A percentile compares a stretch with the other conserved stretches of the same genome.
Conservation (phyloP, 78 protist species). For the Andalucia godoyi region DNA sequence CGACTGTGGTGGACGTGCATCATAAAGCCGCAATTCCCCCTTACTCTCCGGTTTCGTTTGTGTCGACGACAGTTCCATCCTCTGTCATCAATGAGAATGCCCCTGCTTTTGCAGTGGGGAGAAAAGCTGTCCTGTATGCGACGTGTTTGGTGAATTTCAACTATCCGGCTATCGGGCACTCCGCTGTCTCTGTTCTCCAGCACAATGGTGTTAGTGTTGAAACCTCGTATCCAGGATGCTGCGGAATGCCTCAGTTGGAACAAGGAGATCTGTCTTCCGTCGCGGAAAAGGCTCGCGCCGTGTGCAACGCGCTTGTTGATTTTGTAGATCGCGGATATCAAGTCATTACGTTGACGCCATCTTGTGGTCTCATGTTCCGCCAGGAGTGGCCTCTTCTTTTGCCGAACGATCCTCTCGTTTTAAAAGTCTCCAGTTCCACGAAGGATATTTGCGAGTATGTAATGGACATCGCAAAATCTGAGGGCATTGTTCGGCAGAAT, state of each 20-base stretch:
- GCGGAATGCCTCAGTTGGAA: conserved; percentile 5
- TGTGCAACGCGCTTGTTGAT: background rate
- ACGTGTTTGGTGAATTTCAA: background rate
- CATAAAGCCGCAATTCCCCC: background rate
- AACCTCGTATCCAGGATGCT: background rate
- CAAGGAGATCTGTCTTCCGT: background rate
- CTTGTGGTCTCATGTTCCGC: background rate
- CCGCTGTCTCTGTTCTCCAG: background rate
- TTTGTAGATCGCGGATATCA: background rate
- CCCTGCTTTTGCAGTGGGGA: background rate
- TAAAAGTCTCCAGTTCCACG: background rate
- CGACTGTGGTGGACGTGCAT: background rate
- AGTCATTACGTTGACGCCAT: background rate
- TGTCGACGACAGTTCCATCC: too few species aligned
- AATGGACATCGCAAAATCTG: background rate
- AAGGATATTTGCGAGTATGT: background rate
- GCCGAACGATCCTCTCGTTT: background rate
- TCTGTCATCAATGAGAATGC: background rate
- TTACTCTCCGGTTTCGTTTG: too few species aligned
- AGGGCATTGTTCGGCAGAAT: background rate
- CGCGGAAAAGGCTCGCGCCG: background rate
- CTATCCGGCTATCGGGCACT: background rate
- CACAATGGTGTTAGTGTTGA: background rate
- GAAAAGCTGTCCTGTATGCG: background rate
- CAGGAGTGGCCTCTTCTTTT: background rate